These are phyloP conservation scores for Amanita muscaria DNA, from an alignment of 768 basidiomycete species.

Conservation along the genomic window DNA sequence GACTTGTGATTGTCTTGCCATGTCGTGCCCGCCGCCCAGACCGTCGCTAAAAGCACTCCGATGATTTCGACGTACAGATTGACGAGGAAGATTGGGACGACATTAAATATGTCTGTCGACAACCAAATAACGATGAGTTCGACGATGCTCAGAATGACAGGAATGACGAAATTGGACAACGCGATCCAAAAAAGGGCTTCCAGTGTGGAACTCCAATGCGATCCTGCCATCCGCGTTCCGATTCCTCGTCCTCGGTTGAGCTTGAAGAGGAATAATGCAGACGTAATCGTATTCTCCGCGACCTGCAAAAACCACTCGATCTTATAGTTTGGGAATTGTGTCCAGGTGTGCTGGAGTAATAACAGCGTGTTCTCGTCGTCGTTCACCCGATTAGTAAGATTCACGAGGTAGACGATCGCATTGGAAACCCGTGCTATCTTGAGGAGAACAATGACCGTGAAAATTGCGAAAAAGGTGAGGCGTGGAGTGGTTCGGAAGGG, in stretches of 20 bases:
- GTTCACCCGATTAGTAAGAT: constrained; percentile 2
- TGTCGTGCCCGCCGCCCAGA: constrained; percentile 14
- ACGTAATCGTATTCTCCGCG: constrained; percentile 14
- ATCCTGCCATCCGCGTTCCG: neutral
- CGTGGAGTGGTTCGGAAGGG: constrained; percentile 11
- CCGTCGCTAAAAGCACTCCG: constrained; percentile 21
- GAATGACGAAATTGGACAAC: constrained; percentile 21
- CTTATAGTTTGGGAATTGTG: constrained; percentile 9
- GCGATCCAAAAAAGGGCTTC: constrained; percentile 20
- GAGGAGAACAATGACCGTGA: constrained; percentile 11
- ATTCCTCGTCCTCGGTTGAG: constrained; percentile 8
- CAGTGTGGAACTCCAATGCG: neutral
- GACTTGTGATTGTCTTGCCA: constrained; percentile 10
- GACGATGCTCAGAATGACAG: constrained; percentile 17
- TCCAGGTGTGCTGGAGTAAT: neutral
- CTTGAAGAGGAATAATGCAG: constrained; percentile 15
- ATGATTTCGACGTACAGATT: constrained; percentile 20
- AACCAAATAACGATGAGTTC: constrained; percentile 13
- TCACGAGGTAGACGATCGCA: constrained; percentile 10
- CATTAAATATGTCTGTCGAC: constrained; percentile 9
- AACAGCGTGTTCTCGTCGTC: neutral
- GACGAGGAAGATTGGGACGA: constrained; percentile 9
- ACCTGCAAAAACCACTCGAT: constrained; percentile 16
- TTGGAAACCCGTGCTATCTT: constrained; percentile 14
- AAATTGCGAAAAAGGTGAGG: constrained; percentile 9